Evolutionary conservation across 108 stramenopile genomes (phyloP), one percentile per base, ranked within the genome.

Genomic region (Discostella pseudostelligera): DNA sequence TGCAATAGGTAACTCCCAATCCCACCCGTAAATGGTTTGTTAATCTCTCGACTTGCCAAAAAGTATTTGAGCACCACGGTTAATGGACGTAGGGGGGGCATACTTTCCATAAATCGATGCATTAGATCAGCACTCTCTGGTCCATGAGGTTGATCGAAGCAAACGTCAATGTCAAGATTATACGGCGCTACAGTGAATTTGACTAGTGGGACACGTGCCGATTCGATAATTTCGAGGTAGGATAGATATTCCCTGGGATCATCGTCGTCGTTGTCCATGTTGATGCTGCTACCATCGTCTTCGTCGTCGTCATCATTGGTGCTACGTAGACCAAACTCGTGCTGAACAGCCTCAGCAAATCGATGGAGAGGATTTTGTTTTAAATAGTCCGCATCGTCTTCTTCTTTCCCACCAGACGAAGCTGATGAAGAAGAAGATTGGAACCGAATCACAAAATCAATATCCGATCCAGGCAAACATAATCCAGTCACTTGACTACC

Each of bases 21-120:
- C 9, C 98, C 98, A 0, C 98, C 98, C 12, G 84, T 84, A 63
- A 90, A 99, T 4, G 98, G 97, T 60, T 97, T 92, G 69, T 97
- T 96, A 29, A 96, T 75, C 8, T 81, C 89, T 19, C 98, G 65
- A 59, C 94, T 85, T 17, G 89, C 80, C 87, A 97, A 74, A 67
- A 93, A 94, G 79, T 93, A 88, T 72, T 97, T 97, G 54, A 97
- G 81, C 6, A 95, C 88, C 70, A 97, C 83, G n/a, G 95, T 89
- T 36, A 97, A 67, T 24, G 96, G 94, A n/a, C 92, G 78, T 4
- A 97, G 65, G 1, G 94, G 89, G 11, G 95, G 93, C 69, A 95
- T 82, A 17, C 85, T 78, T 13, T 82, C 62, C 83, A 97, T 72
- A 39, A 87, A 89, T 8, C 82, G 65, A 25, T 82, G 83, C 78